Conservation (phyloP, 306 rosid species). For the Rosa rugosa region DNA sequence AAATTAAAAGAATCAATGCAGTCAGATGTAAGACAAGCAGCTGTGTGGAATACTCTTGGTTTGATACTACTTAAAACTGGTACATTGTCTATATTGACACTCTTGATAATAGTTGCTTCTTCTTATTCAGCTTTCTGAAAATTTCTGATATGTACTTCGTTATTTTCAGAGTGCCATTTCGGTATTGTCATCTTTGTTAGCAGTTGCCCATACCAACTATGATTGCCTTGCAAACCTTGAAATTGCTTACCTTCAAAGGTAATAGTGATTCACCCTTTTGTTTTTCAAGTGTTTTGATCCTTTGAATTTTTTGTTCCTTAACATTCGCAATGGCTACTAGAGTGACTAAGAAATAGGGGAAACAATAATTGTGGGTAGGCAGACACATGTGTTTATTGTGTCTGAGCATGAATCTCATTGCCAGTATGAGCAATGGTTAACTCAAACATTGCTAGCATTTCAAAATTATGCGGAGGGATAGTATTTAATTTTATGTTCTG, state of each 20-base stretch:
- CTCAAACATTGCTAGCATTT: not conserved
- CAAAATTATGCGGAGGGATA: not conserved
- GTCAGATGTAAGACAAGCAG: conserved; percentile 84
- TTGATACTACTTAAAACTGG: conserved; percentile 80
- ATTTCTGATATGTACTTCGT: conserved; percentile 31
- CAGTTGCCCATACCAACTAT: conserved; percentile 64
- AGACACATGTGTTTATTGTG: not conserved
- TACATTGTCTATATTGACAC: conserved; percentile 24
- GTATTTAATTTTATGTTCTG: not conserved
- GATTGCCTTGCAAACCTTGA: conserved; percentile 96
- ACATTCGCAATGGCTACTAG: not conserved
- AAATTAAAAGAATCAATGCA: conserved; percentile 71
- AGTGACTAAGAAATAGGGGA: not conserved
- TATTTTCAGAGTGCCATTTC: conserved; percentile 71
- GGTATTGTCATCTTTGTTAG: conserved; percentile 78
- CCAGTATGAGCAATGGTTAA: not conserved
- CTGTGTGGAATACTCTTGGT: conserved; percentile 94
- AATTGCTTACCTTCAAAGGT: conserved; percentile 89
- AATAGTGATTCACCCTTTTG: conserved; percentile 1
- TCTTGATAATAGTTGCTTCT: conserved; percentile 10
- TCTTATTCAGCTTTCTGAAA: conserved; percentile 23
- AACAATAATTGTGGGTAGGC: not conserved
- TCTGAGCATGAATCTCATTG: not conserved
- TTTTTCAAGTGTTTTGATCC: not conserved
- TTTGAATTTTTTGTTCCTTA: not conserved